A percentile compares a stretch with the other conserved stretches of the same genome.
Evolutionary conservation across 305 asterid species (phyloP).

Genomic region (Nicotiana rustica): DNA sequence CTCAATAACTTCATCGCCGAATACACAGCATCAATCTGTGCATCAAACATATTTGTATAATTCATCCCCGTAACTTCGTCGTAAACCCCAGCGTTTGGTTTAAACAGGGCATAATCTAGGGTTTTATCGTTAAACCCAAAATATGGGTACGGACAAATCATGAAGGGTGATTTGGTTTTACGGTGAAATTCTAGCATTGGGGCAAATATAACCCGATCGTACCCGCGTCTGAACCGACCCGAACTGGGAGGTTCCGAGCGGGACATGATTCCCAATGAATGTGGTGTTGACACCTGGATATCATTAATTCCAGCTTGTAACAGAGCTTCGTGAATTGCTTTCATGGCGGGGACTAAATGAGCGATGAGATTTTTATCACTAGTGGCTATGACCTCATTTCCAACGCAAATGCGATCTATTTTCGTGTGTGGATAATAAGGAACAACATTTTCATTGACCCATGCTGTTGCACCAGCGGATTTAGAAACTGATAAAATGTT

Average conservation of each 20-base stretch:
- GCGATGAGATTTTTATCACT: conserved; percentile 49
- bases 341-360: conserved; percentile 64
- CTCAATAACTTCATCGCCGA: conserved; percentile 62
- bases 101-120: conserved; percentile 52
- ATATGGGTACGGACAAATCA: conserved; percentile 69
- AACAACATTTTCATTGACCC: conserved; percentile 53
- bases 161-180: conserved; percentile 55
- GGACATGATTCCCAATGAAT: conserved; percentile 57
- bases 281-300: conserved; percentile 60
- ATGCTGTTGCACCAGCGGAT: conserved; percentile 44
- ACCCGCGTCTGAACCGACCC: conserved; percentile 48
- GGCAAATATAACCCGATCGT: conserved; percentile 49
- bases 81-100: conserved; percentile 50
- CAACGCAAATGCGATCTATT: conserved; percentile 56
- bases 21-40: conserved; percentile 61
- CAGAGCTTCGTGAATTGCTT: conserved; percentile 51
- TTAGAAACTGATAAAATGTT: conserved; percentile 42
- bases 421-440: conserved; percentile 55
- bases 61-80: conserved; percentile 47
- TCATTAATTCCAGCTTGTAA: conserved; percentile 39
- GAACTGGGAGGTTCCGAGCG: conserved; percentile 59
- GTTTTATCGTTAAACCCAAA: conserved; percentile 48
- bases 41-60: conserved; percentile 60
- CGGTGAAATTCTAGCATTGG: conserved; percentile 62
- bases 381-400: conserved; percentile 58